phyloP scores from a whole-genome alignment of 2,329 filamentous ascomycete genomes.

The Aspergillus nomiae region DNA sequence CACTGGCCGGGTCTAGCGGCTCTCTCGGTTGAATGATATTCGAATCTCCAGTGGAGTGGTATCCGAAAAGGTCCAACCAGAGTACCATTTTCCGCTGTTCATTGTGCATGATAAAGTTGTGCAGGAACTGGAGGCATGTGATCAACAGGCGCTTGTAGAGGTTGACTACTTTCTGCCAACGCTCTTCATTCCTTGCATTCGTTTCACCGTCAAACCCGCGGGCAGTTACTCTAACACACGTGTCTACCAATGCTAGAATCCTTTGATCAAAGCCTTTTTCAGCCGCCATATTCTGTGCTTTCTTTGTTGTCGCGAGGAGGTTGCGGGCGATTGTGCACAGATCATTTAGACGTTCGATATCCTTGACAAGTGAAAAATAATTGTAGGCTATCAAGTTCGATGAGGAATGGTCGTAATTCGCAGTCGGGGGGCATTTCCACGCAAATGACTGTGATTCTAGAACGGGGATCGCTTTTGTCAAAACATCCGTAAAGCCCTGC shows the following conservation, averaged over 20 bases:
- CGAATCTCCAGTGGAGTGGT: conserved; percentile 50
- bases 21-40: conserved; percentile 48
- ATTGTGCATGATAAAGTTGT: conserved; percentile 67
- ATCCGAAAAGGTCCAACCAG: conserved; percentile 67
- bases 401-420: conserved; percentile 60
- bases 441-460: conserved; percentile 65
- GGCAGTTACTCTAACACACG: conserved; percentile 65
- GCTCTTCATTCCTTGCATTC: conserved; percentile 62
- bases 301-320: conserved; percentile 61
- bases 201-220: conserved; percentile 66
- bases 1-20: conserved; percentile 40
- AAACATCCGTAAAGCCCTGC: conserved; percentile 59
- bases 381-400: conserved; percentile 64
- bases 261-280: conserved; percentile 62
- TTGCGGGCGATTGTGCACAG: conserved; percentile 64
- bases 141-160: conserved; percentile 67
- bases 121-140: conserved; percentile 66
- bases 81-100: conserved; percentile 66
- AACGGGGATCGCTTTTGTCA: conserved; percentile 62
- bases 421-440: conserved; percentile 57
- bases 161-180: conserved; percentile 67
- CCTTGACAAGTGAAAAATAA: conserved; percentile 60
- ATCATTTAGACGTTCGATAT: conserved; percentile 65
- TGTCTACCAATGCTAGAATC: conserved; percentile 62
- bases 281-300: conserved; percentile 64